Percentiles rank a stretch among this genome's conserved stretches.
Evolutionary conservation across 768 basidiomycete species (phyloP).

Genomic region (Tylopilus vinaceipallidus): DNA sequence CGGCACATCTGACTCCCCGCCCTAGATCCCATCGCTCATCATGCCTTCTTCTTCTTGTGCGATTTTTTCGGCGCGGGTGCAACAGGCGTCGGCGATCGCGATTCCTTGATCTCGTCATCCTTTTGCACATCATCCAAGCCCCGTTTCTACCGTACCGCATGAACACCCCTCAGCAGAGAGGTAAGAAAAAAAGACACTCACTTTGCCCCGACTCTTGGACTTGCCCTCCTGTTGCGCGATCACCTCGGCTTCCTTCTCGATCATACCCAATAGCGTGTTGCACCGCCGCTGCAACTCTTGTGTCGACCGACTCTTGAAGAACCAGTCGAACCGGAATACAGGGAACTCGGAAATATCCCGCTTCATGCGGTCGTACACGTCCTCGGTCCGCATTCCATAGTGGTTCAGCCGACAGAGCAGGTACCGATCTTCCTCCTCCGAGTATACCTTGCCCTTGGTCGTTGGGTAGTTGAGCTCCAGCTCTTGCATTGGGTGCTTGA

Average conservation of each 20-base stretch:
- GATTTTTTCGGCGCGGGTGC: conserved; percentile 54
- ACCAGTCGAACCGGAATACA: conserved; percentile 97
- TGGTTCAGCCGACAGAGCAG: conserved; percentile 85
- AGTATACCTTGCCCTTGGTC: conserved; percentile 95
- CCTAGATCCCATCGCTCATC: too few relatives aligned
- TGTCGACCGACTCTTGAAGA: conserved; percentile 90
- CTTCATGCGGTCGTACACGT: conserved; percentile 94
- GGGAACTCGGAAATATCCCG: conserved; percentile 96
- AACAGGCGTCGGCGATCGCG: conserved; percentile 61
- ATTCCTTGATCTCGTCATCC: conserved; percentile 46
- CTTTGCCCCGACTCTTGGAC: conserved; percentile 67
- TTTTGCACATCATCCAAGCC: conserved; percentile 66
- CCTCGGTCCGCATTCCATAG: conserved; percentile 86
- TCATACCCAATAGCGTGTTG: conserved; percentile 83
- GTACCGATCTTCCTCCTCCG: conserved; percentile 96
- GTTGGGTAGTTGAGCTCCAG: conserved; percentile 93
- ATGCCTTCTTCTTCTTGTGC: conserved; percentile 70
- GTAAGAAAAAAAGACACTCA: conserved; percentile 28
- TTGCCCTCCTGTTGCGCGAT: conserved; percentile 67
- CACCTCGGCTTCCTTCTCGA: conserved; percentile 83
- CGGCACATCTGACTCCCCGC: too few relatives aligned
- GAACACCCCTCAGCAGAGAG: too few relatives aligned
- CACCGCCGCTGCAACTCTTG: conserved; percentile 88
- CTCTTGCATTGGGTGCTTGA: conserved; percentile 93
- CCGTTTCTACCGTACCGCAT: conserved; percentile 59